A percentile compares a stretch with the other conserved stretches of the same genome.
phyloP scores from a whole-genome alignment of 805 yeast species.

The Candida krabiensis region DNA sequence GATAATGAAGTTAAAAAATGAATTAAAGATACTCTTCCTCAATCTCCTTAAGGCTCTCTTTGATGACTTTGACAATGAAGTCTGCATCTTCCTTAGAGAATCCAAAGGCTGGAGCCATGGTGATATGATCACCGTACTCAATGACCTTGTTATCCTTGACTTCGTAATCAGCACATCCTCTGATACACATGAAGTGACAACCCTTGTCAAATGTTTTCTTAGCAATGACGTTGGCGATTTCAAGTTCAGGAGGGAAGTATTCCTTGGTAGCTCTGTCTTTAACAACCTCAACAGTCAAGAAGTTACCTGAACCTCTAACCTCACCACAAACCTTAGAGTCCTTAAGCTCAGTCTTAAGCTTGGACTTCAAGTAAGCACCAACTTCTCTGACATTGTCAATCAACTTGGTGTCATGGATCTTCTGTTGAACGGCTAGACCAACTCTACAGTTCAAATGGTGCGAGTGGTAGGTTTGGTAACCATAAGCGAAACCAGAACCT shows the following conservation, averaged over 20 bases:
- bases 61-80: constrained; percentile 39
- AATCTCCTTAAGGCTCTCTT: constrained; percentile 40
- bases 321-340: constrained; percentile 41
- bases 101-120: constrained; percentile 47
- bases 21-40: constrained; percentile 26
- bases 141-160: constrained; percentile 27
- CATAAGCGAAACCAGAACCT: constrained; percentile 42
- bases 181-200: constrained; percentile 18
- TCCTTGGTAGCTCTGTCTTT: constrained; percentile 45
- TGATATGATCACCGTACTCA: constrained; percentile 41
- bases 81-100: constrained; percentile 42
- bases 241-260: constrained; percentile 36
- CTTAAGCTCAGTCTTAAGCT: constrained; percentile 29
- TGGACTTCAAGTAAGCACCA: constrained; percentile 43
- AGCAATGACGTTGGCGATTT: constrained; percentile 11
- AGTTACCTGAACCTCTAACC: constrained; percentile 53
- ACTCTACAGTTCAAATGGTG: constrained; percentile 45
- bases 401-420: constrained; percentile 36
- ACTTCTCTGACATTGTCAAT: constrained; percentile 39
- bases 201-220: constrained; percentile 13
- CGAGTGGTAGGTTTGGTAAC: constrained; percentile 51
- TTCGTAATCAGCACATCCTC: constrained; percentile 21
- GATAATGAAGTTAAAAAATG: too few relatives aligned
- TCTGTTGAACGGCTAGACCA: constrained; percentile 45
- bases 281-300: constrained; percentile 52